A percentile compares a stretch with the other conserved stretches of the same genome.
These are phyloP conservation scores for Ampelomyces quisqualis DNA, from an alignment of 2,329 filamentous ascomycete genomes.

Conservation along the genomic window DNA sequence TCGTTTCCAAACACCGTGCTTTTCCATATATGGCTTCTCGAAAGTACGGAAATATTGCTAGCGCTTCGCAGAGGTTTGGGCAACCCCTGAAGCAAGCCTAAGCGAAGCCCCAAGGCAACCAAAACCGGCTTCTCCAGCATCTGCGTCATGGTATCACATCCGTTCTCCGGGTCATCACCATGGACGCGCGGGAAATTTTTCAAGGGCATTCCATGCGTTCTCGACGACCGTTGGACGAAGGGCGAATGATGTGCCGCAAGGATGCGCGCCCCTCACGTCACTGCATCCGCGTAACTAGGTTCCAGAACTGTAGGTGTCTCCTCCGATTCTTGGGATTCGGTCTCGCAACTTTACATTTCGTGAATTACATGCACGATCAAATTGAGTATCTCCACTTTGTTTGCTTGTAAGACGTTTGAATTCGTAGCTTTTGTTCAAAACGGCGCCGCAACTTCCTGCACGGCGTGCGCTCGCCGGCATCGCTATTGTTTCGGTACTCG, in stretches of 20 bases:
- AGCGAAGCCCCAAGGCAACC: too few relatives aligned
- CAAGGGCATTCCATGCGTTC: slow-evolving; percentile 25
- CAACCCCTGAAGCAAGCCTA: too few relatives aligned
- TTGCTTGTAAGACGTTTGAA: slow-evolving; percentile 4
- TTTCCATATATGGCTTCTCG: too few relatives aligned
- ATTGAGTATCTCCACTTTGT: slow-evolving; percentile 1
- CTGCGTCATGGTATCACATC: slow-evolving; percentile 23
- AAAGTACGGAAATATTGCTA: too few relatives aligned
- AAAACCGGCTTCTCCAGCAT: slow-evolving; percentile 26
- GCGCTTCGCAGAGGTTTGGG: too few relatives aligned
- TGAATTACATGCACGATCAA: background rate
- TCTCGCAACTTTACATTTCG: slow-evolving; percentile 6
- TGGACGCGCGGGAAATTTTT: too few relatives aligned
- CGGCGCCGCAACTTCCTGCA: slow-evolving; percentile 33
- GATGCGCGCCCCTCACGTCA: slow-evolving; percentile 18
- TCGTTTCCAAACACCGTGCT: too few relatives aligned
- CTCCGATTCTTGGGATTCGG: slow-evolving; percentile 9
- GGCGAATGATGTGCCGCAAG: slow-evolving; percentile 4
- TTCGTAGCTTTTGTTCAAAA: slow-evolving; percentile 18
- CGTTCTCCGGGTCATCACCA: too few relatives aligned
- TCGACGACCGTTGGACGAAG: slow-evolving; percentile 13
- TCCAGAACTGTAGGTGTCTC: slow-evolving; percentile 5
- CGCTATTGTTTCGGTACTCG: slow-evolving; percentile 37
- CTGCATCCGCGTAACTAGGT: too few relatives aligned
- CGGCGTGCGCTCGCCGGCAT: slow-evolving; percentile 41